Base-by-base conservation (phyloP, 2,329 filamentous ascomycete genomes). In the Zasmidium cellare region DNA sequence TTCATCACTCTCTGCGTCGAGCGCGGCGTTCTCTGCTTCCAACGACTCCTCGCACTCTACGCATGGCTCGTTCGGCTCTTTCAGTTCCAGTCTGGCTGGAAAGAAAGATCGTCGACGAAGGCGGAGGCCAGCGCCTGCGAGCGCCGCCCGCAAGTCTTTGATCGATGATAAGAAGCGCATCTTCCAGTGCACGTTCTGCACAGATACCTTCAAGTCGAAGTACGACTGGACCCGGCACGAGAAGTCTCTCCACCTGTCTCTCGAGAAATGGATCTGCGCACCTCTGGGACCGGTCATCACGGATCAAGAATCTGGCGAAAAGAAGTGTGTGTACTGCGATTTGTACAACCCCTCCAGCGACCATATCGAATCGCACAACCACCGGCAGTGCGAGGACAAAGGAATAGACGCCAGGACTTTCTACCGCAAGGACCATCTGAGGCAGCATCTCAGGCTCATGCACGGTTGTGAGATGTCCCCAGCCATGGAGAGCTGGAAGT, bases 171-270 rank as follows among this genome's bases (percentile, higher is more conserved):
- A 68, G 51, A 68, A 65, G 54, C 79, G 82, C 31, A 79, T 81
- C 24, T 84, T 80, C 62, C 81, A 84, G 66, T 84, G 82, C 66
- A 84, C 82, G 1, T 84, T 84, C 69, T 84, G 82, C 63, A 79
- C 79, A 14, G 82, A 84, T 60, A 79, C 79, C 0, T 84, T 84
- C 66, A 75, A 79, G 50, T 79, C 80, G 19, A 84, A 84, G 59
- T 84, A 84, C 68, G 82, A 84, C 68, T 84, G 82, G 82, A 80
- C 82, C 49, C 78, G 87, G 58, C 87, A 90, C 69, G 87, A 91
- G 67, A 51, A 76, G 86, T 62, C 87, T 83, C 70, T 74, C 84
- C 65, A 90, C 84, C 6, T 82, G 84, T 75, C 80, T 80, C 56
- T 90, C 82, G 88, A 83, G 86, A 59, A 90, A 82, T 46, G 79